Evolutionary conservation across 257 asterid genomes (phyloP).

Genomic region (Solanum megistacrolobum): DNA sequence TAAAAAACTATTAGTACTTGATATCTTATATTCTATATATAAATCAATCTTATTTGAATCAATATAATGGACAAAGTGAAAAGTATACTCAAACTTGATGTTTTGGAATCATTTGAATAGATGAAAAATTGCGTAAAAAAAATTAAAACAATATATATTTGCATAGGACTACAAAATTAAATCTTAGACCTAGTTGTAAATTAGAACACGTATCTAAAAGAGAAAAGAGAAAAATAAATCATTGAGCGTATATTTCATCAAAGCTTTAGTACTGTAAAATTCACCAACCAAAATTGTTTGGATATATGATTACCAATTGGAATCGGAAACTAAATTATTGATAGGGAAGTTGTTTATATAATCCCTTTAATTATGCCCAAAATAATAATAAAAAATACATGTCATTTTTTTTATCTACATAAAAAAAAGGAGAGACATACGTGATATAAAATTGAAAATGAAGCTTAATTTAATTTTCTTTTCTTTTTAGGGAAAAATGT

Average conservation of each 20-base stretch:
- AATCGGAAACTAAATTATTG: not conserved
- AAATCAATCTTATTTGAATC: not conserved
- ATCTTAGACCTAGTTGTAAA: not conserved
- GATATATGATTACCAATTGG: not conserved
- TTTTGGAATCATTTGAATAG: not conserved
- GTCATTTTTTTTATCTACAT: not conserved
- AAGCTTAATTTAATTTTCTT: not conserved
- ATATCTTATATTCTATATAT: too few species aligned
- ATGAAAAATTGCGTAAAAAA: not conserved
- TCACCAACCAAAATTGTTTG: not conserved
- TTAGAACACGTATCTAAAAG: not conserved
- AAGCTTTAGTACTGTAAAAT: not conserved
- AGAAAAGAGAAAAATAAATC: not conserved
- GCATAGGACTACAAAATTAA: not conserved
- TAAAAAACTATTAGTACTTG: not conserved
- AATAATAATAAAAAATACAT: not conserved
- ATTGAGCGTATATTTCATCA: not conserved
- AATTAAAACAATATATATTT: not conserved
- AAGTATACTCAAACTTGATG: not conserved
- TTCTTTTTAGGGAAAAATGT: too few species aligned
- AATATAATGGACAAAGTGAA: not conserved
- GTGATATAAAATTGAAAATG: not conserved
- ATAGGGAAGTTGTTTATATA: not conserved
- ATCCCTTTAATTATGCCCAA: not conserved
- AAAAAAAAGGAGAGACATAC: not conserved